Evolutionary conservation across 179 eudicot genomes (phyloP).

Genomic region (Spinacia oleracea): DNA sequence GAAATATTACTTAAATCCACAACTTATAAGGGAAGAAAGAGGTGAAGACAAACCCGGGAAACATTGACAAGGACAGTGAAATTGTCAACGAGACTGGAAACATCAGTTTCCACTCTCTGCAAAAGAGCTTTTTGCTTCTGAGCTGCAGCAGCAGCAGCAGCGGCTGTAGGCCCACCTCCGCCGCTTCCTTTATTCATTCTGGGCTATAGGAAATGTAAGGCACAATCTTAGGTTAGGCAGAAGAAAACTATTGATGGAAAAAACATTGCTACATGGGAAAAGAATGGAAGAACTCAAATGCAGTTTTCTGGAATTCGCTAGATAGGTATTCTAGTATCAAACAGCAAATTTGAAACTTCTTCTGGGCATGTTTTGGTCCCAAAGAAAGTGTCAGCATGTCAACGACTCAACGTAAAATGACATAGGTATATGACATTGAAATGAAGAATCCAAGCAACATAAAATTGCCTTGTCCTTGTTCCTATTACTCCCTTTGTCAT

Average conservation of each 20-base stretch:
- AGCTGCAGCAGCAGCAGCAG: slow-evolving; percentile 76
- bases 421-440: not conserved
- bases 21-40: not conserved
- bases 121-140: slow-evolving; percentile 83
- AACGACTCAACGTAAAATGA: too few relatives aligned
- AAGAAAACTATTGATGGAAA: not conserved
- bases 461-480: not conserved
- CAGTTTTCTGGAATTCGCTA: not conserved
- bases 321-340: not conserved
- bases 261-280: not conserved
- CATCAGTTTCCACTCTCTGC: slow-evolving; percentile 86
- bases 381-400: too few relatives aligned
- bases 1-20: not conserved
- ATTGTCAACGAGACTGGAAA: slow-evolving; percentile 82
- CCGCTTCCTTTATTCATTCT: slow-evolving; percentile 69
- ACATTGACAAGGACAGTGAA: slow-evolving; percentile 68
- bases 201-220: not conserved
- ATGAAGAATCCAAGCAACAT: not conserved
- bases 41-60: slow-evolving; percentile 58
- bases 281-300: not conserved
- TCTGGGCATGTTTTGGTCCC: too few relatives aligned
- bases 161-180: slow-evolving; percentile 76
- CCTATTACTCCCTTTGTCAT: not conserved
- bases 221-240: slow-evolving; percentile 8
- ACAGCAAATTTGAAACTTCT: not conserved